A percentile compares a stretch with the other conserved stretches of the same genome.
These are phyloP conservation scores for Chaetomium tenue DNA, from an alignment of 495 filamentous ascomycete species.

Conservation along the genomic window DNA sequence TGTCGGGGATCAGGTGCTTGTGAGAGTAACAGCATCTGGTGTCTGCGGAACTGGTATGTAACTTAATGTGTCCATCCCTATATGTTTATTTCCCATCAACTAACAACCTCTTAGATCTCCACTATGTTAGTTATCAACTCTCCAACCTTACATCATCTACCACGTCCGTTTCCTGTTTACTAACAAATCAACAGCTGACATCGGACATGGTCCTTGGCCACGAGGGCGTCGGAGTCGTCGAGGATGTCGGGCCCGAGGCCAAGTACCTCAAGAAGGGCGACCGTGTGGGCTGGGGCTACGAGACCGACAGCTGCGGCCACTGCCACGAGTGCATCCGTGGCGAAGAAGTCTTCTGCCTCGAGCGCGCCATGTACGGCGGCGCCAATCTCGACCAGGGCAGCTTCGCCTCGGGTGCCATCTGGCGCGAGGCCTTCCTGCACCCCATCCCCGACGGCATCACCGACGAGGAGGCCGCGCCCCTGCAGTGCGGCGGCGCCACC, in stretches of 20 bases:
- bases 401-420: conserved; percentile 28
- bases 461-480: conserved; percentile 49
- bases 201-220: conserved; percentile 37
- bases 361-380: conserved; percentile 23
- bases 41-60: conserved; percentile 14
- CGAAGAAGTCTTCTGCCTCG: conserved; percentile 27
- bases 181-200: conserved; percentile 4
- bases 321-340: conserved; percentile 26
- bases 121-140: neutral
- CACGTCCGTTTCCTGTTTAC: neutral
- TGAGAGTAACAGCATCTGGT: conserved; percentile 7
- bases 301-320: conserved; percentile 29
- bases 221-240: conserved; percentile 55
- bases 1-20: neutral
- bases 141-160: neutral
- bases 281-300: conserved; percentile 58
- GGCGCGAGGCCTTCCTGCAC: conserved; percentile 39
- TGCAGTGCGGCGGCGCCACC: conserved; percentile 60
- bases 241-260: conserved; percentile 50
- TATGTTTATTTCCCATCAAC: neutral
- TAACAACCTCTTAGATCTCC: conserved; percentile 10
- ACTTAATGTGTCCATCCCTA: neutral
- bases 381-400: conserved; percentile 25
- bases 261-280: conserved; percentile 58
- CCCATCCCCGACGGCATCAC: conserved; percentile 44